Base-by-base conservation (phyloP, 2,329 filamentous ascomycete genomes). In the Sphaerulina vaccinii region DNA sequence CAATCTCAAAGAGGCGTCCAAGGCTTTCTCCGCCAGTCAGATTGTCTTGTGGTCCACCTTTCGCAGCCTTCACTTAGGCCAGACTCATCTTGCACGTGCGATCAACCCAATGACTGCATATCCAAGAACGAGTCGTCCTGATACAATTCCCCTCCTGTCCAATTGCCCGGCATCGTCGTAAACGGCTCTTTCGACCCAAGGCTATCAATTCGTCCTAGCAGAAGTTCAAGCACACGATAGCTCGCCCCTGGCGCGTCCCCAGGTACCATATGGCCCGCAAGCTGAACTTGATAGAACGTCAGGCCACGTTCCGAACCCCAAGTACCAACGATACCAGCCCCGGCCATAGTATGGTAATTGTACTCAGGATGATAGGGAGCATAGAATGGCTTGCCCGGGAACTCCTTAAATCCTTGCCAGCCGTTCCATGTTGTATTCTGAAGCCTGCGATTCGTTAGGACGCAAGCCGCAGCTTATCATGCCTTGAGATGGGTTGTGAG, bases 191-290 rank as follows among this genome's bases (percentile, higher is more conserved):
- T 10, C 9, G 49, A 21, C 7, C 38, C 48, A 24, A 57, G 36
- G 6, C 32, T 47, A 9, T 54, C 54, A 3, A 75, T 66, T 5
- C 69, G 59, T 1, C 74, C 74, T 2, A 76, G 64, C 49, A 76
- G 59, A 23, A 74, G 66, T 61, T 76, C 72, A 29, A 77, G 36
- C 60, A 70, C 69, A 19, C 73, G 57, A 54, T 71, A 75, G 0
- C 65, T 71, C 16, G 72, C 71, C 22, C 72, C 71, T 15, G 73
- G 71, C 1, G 73, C 68, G 56, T 73, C 75, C 67, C 71, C 5
- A 18, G 62, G 61, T 15, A 64, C 54, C 51, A 58, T 59, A 50
- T 68, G 65, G 0, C 65, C 65, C 10, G 65, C 62, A 15, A 54
- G 51, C 21, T 65, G 51, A 4, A 65, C 61, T 6, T 53, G 50